Conservation (phyloP, 139 green algal genomes). For the Chlorella sorokiniana region DNA sequence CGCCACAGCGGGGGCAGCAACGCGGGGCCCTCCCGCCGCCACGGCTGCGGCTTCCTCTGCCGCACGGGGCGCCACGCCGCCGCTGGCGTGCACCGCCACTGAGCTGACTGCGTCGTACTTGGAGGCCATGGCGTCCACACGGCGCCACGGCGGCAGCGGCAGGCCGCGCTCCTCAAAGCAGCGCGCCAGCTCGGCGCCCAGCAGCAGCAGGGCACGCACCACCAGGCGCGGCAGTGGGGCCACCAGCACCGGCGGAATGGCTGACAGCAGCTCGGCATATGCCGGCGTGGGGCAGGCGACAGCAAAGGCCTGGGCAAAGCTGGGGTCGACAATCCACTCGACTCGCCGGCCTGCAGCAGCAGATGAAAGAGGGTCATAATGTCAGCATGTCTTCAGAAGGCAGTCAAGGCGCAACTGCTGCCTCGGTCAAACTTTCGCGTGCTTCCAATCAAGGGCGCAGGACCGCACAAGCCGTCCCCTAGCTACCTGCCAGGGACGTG, state of each 20-base stretch:
- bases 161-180: constrained; percentile 19
- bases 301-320: constrained; percentile 26
- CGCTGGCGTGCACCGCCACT: neutral
- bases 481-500: no score
- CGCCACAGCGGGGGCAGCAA: neutral
- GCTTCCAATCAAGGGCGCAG: no score
- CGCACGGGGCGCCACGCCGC: neutral
- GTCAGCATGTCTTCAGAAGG: no score
- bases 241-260: constrained; percentile 21
- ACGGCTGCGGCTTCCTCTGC: neutral
- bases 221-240: constrained; percentile 3
- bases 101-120: constrained; percentile 15
- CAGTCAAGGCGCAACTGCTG: no score
- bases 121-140: constrained; percentile 4
- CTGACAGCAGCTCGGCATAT: constrained; percentile 14
- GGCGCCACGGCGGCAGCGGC: constrained; percentile 39
- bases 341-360: neutral
- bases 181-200: constrained; percentile 29
- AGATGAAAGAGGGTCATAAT: no score
- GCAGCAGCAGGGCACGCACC: constrained; percentile 8
- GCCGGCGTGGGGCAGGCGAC: neutral
- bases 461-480: no score
- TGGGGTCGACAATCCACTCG: constrained; percentile 31
- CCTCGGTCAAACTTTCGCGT: no score
- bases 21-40: no score